Evolutionary conservation across 345 rosid genomes (phyloP).

Genomic region (Pistacia vera): DNA sequence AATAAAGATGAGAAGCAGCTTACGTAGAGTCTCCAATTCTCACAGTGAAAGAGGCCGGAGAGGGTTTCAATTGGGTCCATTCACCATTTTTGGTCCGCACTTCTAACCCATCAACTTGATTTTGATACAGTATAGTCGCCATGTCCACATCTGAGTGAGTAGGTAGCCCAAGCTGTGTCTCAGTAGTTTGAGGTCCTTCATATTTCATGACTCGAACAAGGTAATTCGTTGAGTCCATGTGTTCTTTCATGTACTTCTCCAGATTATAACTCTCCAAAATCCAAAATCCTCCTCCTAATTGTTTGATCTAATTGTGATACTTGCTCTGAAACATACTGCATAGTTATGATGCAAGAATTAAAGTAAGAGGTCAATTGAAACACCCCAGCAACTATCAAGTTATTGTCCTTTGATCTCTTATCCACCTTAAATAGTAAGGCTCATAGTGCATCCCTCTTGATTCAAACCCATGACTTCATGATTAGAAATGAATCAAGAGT

Average conservation of each 20-base stretch:
- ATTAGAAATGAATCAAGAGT: no score
- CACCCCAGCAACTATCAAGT: no score
- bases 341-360: neutral
- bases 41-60: slow-evolving; percentile 48
- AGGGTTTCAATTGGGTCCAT: slow-evolving; percentile 53
- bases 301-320: no score
- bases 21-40: slow-evolving; percentile 62
- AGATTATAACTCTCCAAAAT: no score
- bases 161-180: slow-evolving; percentile 40
- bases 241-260: slow-evolving; percentile 41
- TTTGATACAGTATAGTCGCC: slow-evolving; percentile 57
- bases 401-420: no score
- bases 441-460: no score
- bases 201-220: slow-evolving; percentile 57
- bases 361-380: neutral
- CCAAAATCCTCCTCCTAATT: no score
- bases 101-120: slow-evolving; percentile 54
- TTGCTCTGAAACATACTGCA: slow-evolving; percentile 29
- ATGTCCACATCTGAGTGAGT: slow-evolving; percentile 58
- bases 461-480: no score
- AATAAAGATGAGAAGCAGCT: slow-evolving; percentile 1
- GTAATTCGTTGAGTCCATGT: slow-evolving; percentile 52
- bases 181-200: slow-evolving; percentile 48
- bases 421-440: no score
- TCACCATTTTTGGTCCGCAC: slow-evolving; percentile 46